A percentile compares a stretch with the other conserved stretches of the same genome.
phyloP scores from a whole-genome alignment of 2,329 filamentous ascomycete species.

The Pezicula carpinea region DNA sequence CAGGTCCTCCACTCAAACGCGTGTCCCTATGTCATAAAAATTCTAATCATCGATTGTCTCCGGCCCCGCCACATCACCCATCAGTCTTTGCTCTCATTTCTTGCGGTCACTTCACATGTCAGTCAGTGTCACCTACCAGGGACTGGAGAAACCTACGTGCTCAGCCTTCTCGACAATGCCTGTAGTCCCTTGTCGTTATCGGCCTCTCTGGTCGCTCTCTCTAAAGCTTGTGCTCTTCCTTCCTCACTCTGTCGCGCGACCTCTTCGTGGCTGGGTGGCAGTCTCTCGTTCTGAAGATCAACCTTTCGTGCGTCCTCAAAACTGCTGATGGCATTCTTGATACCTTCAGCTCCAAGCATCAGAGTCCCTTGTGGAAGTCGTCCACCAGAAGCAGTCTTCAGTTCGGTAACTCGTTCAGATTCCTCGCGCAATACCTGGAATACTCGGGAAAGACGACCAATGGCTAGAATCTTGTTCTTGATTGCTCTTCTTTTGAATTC shows the following conservation, averaged over 20 bases:
- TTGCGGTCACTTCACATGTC: slow-evolving; percentile 20
- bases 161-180: slow-evolving; percentile 82
- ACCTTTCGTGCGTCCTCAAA: slow-evolving; percentile 98
- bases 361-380: slow-evolving; percentile 90
- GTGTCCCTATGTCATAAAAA: not conserved
- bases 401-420: slow-evolving; percentile 91
- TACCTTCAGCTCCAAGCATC: slow-evolving; percentile 96
- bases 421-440: slow-evolving; percentile 98
- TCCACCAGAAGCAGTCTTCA: slow-evolving; percentile 94
- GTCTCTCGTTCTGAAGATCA: slow-evolving; percentile 90
- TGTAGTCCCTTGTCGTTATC: slow-evolving; percentile 88
- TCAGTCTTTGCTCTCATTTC: slow-evolving; percentile 9
- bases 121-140: not conserved
- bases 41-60: not conserved
- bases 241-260: slow-evolving; percentile 78
- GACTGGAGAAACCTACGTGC: slow-evolving; percentile 70
- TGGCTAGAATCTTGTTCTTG: slow-evolving; percentile 99
- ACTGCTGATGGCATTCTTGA: slow-evolving; percentile 95
- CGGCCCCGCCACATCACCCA: not conserved
- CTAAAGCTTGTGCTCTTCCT: slow-evolving; percentile 75
- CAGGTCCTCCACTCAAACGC: not conserved
- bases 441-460: slow-evolving; percentile 91
- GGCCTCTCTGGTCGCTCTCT: slow-evolving; percentile 81
- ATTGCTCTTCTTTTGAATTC: slow-evolving; percentile 95
- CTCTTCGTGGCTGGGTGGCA: slow-evolving; percentile 90